A percentile compares a stretch with the other conserved stretches of the same genome.
These are phyloP conservation scores for Leccinum subspadiceum DNA, from an alignment of 1,284 basidiomycete genomes.

Conservation along the genomic window DNA sequence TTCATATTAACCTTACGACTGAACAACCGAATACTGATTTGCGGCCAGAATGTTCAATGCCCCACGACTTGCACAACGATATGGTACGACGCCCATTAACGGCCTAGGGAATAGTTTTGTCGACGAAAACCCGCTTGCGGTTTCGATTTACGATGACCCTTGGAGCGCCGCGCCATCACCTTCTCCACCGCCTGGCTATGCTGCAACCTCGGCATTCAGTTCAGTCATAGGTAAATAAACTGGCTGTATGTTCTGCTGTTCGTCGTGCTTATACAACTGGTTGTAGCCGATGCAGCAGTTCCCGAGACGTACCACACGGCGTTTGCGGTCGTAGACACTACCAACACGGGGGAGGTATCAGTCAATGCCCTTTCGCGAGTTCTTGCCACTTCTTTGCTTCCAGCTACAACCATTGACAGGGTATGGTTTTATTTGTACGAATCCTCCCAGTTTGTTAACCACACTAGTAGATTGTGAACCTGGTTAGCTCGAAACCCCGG, in stretches of 20 bases:
- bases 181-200: conserved; percentile 56
- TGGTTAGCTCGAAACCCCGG: conserved; percentile 72
- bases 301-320: conserved; percentile 75
- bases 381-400: conserved; percentile 70
- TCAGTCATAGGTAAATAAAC: conserved; percentile 72
- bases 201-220: conserved; percentile 53
- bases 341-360: conserved; percentile 69
- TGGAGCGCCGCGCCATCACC: conserved; percentile 84
- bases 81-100: conserved; percentile 51
- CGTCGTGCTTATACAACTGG: conserved; percentile 13
- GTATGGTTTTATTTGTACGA: conserved; percentile 40
- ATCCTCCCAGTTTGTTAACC: conserved; percentile 12
- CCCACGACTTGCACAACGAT: conserved; percentile 67
- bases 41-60: conserved; percentile 67
- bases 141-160: conserved; percentile 80
- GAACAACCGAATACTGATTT: conserved; percentile 11
- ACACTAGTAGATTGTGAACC: conserved; percentile 68
- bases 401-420: conserved; percentile 79
- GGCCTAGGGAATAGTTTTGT: conserved; percentile 71
- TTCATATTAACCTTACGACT: conserved; percentile 3
- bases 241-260: neutral
- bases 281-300: conserved; percentile 70
- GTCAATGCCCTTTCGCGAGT: conserved; percentile 80
- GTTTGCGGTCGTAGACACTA: conserved; percentile 68
- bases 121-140: conserved; percentile 72